Evolutionary conservation across 768 basidiomycete genomes (phyloP).

Genomic region (Suillus plorans): DNA sequence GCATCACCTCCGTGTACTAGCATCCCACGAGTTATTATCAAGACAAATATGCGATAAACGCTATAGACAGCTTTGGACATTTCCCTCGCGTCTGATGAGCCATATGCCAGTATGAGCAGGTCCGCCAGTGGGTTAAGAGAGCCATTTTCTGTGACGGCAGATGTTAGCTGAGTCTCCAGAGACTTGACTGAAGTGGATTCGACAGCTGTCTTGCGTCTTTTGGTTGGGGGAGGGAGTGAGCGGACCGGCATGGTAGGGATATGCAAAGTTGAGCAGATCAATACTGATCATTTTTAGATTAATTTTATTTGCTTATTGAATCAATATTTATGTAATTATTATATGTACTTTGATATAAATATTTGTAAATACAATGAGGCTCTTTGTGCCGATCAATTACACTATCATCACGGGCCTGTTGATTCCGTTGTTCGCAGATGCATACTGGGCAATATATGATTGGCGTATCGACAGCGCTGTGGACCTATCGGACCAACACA

Average conservation of each 20-base stretch:
- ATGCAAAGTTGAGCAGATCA: background rate
- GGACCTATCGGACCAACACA: background rate
- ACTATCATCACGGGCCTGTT: background rate
- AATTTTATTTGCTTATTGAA: background rate
- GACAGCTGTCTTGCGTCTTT: slow-evolving; percentile 46
- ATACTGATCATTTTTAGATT: background rate
- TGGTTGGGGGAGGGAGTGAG: slow-evolving; percentile 52
- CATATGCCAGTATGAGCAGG: slow-evolving; percentile 59
- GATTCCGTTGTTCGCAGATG: background rate
- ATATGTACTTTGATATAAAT: background rate
- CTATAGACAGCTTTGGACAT: slow-evolving; percentile 80
- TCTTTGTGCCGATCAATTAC: background rate
- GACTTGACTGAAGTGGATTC: slow-evolving; percentile 32
- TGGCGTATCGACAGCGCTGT: background rate
- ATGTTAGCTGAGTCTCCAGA: slow-evolving; percentile 57
- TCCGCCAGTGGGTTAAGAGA: slow-evolving; percentile 81
- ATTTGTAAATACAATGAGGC: background rate
- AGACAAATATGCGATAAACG: slow-evolving; percentile 74
- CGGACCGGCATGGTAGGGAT: slow-evolving; percentile 31
- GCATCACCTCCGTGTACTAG: slow-evolving; percentile 51
- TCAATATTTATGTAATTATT: background rate
- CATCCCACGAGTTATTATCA: slow-evolving; percentile 58
- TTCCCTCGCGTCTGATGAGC: slow-evolving; percentile 49
- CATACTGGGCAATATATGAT: background rate
- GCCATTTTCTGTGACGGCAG: slow-evolving; percentile 49